Conservation (phyloP, 2,329 filamentous ascomycete genomes). For the Arthrinium phaeospermum region DNA sequence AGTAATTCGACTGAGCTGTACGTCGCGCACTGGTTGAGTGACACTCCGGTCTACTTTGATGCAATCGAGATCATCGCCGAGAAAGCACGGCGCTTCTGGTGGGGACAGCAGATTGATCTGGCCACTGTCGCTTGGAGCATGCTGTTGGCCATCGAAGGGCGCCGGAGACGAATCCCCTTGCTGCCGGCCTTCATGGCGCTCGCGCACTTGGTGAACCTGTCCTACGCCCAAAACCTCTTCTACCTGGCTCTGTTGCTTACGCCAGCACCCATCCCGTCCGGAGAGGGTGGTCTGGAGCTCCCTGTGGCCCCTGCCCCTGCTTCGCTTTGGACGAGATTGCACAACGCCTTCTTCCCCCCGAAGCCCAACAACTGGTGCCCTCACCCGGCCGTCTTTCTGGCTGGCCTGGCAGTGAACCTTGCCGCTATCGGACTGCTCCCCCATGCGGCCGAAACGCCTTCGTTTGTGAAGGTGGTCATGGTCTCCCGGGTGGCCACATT, state of each 20-base stretch:
- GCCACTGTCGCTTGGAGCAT: constrained; percentile 60
- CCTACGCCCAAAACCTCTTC: constrained; percentile 68
- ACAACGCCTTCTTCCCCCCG: constrained; percentile 40
- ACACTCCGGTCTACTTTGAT: constrained; percentile 57
- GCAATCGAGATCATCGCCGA: constrained; percentile 60
- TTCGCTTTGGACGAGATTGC: constrained; percentile 38
- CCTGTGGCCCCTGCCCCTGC: constrained; percentile 35
- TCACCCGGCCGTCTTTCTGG: constrained; percentile 42
- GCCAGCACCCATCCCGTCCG: constrained; percentile 50
- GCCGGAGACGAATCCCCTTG: constrained; percentile 59
- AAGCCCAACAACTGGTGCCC: constrained; percentile 54
- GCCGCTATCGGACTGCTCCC: constrained; percentile 45
- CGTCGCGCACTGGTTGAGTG: constrained; percentile 57
- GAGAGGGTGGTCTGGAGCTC: constrained; percentile 34
- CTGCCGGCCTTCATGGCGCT: constrained; percentile 63
- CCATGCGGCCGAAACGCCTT: constrained; percentile 45
- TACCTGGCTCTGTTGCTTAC: constrained; percentile 63
- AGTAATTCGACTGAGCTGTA: constrained; percentile 41
- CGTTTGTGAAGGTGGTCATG: constrained; percentile 43
- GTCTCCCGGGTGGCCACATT: constrained; percentile 48
- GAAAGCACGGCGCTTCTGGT: constrained; percentile 63
- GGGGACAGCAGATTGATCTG: constrained; percentile 65
- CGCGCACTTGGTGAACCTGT: constrained; percentile 64
- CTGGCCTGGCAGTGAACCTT: constrained; percentile 43
- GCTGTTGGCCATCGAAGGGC: constrained; percentile 64